These are phyloP conservation scores for Xylaria sp. DNA, from an alignment of 2,329 filamentous ascomycete species.

Conservation along the genomic window DNA sequence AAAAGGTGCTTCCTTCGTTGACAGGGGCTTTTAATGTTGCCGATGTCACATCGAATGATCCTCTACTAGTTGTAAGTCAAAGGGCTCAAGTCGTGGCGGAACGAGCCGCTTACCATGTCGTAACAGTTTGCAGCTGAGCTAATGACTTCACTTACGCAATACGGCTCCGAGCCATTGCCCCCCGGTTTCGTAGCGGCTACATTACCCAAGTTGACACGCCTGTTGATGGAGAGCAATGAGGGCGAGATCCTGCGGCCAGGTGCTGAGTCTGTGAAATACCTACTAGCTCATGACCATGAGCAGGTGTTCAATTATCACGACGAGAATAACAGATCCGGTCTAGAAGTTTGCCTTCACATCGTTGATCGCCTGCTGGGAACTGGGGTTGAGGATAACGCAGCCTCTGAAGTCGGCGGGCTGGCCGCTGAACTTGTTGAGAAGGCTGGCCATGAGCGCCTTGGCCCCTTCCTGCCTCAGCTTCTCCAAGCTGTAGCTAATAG, in stretches of 20 bases:
- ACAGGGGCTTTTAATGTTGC: slow-evolving; percentile 90
- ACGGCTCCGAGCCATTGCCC: slow-evolving; percentile 84
- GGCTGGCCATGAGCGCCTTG: slow-evolving; percentile 87
- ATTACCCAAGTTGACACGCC: slow-evolving; percentile 83
- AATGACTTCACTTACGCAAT: slow-evolving; percentile 78
- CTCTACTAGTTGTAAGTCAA: slow-evolving; percentile 71
- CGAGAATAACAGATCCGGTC: slow-evolving; percentile 76
- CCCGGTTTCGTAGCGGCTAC: slow-evolving; percentile 82
- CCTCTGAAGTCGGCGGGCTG: slow-evolving; percentile 93
- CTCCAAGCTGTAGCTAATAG: slow-evolving; percentile 87
- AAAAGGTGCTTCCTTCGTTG: slow-evolving; percentile 84
- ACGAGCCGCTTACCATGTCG: slow-evolving; percentile 31
- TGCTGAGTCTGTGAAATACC: slow-evolving; percentile 84
- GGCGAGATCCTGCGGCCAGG: slow-evolving; percentile 87
- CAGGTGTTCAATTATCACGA: slow-evolving; percentile 90
- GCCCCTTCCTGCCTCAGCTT: slow-evolving; percentile 86
- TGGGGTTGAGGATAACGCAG: slow-evolving; percentile 86
- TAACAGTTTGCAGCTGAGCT: slow-evolving; percentile 78
- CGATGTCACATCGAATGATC: slow-evolving; percentile 81
- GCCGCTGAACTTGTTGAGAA: slow-evolving; percentile 96
- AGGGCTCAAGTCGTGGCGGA: background rate
- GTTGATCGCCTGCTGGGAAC: slow-evolving; percentile 89
- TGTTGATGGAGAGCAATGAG: slow-evolving; percentile 84
- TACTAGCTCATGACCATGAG: slow-evolving; percentile 86
- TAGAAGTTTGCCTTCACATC: slow-evolving; percentile 88